Conservation (phyloP, 2,329 filamentous ascomycete species). For the Pyrenochaeta sp. region DNA sequence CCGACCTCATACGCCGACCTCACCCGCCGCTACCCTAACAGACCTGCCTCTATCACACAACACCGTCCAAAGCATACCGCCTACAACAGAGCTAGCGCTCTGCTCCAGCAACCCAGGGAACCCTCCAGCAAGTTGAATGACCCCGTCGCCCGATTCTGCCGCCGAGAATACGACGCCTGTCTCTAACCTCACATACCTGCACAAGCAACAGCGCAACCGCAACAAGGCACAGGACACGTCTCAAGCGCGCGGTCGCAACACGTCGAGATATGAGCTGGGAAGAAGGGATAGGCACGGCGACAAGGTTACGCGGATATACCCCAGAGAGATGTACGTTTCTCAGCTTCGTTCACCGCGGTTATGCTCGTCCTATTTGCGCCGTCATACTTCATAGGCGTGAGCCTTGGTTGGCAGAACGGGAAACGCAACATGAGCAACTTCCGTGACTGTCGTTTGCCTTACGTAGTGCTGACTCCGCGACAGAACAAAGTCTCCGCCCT, state of each 20-base stretch:
- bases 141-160: slow-evolving; percentile 46
- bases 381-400: neutral
- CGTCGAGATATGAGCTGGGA: slow-evolving; percentile 53
- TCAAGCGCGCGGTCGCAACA: slow-evolving; percentile 47
- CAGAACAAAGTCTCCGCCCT: slow-evolving; percentile 50
- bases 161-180: slow-evolving; percentile 41
- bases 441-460: slow-evolving; percentile 7
- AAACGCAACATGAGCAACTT: neutral
- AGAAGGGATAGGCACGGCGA: slow-evolving; percentile 50
- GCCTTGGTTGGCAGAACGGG: neutral
- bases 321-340: slow-evolving; percentile 48
- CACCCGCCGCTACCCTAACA: slow-evolving; percentile 17
- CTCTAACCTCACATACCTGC: slow-evolving; percentile 46
- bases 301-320: slow-evolving; percentile 51
- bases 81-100: slow-evolving; percentile 16
- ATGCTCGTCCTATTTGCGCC: neutral
- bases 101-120: slow-evolving; percentile 3
- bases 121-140: slow-evolving; percentile 47
- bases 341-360: neutral
- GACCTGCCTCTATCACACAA: slow-evolving; percentile 6
- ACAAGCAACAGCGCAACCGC: slow-evolving; percentile 47
- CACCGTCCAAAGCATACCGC: slow-evolving; percentile 8
- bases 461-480: slow-evolving; percentile 13
- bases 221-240: slow-evolving; percentile 45
- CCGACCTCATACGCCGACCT: slow-evolving; percentile 27